Evolutionary conservation across 208 protist genomes (phyloP), one percentile per base, ranked within the genome.

Genomic region (Acanthamoeba lenticulata): DNA sequence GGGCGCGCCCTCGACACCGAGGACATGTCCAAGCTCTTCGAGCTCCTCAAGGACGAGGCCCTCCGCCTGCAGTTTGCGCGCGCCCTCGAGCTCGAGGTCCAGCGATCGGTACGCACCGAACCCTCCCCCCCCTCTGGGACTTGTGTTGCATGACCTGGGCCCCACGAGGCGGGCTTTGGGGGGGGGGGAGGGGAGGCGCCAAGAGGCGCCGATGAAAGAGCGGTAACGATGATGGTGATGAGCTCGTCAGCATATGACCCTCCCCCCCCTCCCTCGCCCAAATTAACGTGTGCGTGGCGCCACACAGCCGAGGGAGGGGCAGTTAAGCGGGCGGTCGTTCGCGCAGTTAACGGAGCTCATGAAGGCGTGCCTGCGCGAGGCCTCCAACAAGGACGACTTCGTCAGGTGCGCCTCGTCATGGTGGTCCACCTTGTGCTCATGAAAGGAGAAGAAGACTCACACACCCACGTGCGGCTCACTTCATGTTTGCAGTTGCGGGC

Each of bases 341-440:
- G 79, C 40, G 5, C 40, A 88, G 47, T 29, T 88, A n/a, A 60
- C 79, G 36, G 79, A 88, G 45, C 40, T 88, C 44, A 88, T 88
- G 40, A 49, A 60, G 45, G 47, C 47, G 13, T 88, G 38, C 29
- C 45, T 88, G 1, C 38, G 79, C 7, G 79, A 88, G 47, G 79
- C 79, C 2, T 62, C 40, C 17, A 42, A 88, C 45, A 88, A 60
- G 36, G 79, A 88, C 36, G 79, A 88, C 45, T 88, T 88, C 36
- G 21, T 29, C 45, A 36, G 74, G 38, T 57, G 21, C 74, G 7
- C 38, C 45, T 19, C 45, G 9, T 52, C 45, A n/a, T n/a, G n/a
- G n/a, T 52, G 9, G 45, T 52, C 45, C 45, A 52, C 45, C 45
- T 19, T 19, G 9, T 15, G 5, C 45, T 52, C 45, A 52, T 15